These are phyloP conservation scores for Tetrapisispora taiwanensis DNA, from an alignment of 805 yeast species.

Conservation along the genomic window DNA sequence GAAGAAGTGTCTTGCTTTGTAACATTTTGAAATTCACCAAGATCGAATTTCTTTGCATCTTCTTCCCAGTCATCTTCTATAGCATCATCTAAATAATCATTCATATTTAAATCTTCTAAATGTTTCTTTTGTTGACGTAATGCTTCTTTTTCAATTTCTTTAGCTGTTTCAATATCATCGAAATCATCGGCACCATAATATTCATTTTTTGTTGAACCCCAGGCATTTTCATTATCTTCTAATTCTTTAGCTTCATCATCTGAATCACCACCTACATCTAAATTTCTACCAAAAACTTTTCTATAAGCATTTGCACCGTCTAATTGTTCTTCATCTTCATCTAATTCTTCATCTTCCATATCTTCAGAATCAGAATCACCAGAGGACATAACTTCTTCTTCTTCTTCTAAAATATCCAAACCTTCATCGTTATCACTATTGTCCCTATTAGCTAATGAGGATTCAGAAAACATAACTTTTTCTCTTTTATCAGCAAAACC, in stretches of 20 bases:
- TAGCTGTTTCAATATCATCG: conserved; percentile 61
- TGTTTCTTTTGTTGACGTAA: conserved; percentile 74
- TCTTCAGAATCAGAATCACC: background rate
- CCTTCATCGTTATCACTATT: conserved; percentile 39
- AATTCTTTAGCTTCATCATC: conserved; percentile 25
- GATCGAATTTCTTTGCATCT: conserved; percentile 40
- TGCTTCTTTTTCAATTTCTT: conserved; percentile 80
- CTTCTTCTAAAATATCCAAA: conserved; percentile 36
- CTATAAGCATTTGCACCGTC: conserved; percentile 33
- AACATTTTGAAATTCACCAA: conserved; percentile 29
- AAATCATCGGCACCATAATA: conserved; percentile 46
- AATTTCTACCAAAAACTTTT: conserved; percentile 28
- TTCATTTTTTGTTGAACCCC: conserved; percentile 37
- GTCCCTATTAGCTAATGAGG: conserved; percentile 36
- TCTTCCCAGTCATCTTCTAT: conserved; percentile 66
- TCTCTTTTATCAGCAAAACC: conserved; percentile 54
- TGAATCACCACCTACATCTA: conserved; percentile 17
- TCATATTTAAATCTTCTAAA: conserved; percentile 63
- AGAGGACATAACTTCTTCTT: conserved; percentile 43
- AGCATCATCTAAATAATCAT: conserved; percentile 66
- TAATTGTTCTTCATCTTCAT: conserved; percentile 19
- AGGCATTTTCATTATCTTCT: conserved; percentile 34
- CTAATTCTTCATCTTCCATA: conserved; percentile 28
- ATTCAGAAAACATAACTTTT: conserved; percentile 44
- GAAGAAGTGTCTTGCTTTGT: conserved; percentile 15